Conservation (phyloP, 1,139 yeast species). For the Pneumocystis oryctolagi region DNA sequence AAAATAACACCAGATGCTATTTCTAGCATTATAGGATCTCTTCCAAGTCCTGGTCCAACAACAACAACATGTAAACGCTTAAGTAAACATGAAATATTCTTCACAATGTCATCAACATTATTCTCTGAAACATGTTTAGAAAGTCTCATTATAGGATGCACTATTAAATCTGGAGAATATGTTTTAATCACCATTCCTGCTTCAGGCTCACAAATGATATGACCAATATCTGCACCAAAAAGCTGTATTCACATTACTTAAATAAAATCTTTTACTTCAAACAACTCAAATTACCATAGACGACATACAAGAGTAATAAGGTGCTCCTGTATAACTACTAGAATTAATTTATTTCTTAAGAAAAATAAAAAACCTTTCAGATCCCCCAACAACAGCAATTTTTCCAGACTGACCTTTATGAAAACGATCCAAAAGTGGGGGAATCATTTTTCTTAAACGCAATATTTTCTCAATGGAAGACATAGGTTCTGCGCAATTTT, state of each 20-base stretch:
- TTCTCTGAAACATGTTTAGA: constrained; percentile 9
- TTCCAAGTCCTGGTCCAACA: constrained; percentile 87
- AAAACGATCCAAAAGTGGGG: constrained; percentile 57
- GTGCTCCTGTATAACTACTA: constrained; percentile 74
- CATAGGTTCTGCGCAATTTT: background rate
- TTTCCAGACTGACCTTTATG: constrained; percentile 93
- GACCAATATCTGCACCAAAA: constrained; percentile 80
- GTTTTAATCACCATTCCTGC: constrained; percentile 75
- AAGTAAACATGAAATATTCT: constrained; percentile 41
- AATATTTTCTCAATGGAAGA: background rate
- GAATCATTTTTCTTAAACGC: constrained; percentile 36
- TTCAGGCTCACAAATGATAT: constrained; percentile 60
- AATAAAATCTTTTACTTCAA: background rate
- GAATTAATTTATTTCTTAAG: constrained; percentile 15
- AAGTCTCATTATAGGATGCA: constrained; percentile 66
- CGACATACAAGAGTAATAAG: constrained; percentile 46
- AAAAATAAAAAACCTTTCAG: constrained; percentile 43
- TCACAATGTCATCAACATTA: constrained; percentile 31
- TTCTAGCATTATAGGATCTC: constrained; percentile 55
- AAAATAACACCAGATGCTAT: constrained; percentile 44
- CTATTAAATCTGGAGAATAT: constrained; percentile 89
- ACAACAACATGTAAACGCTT: constrained; percentile 65
- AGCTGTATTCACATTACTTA: constrained; percentile 62
- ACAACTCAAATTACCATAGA: constrained; percentile 5
- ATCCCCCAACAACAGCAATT: constrained; percentile 79